Percentiles rank a stretch among this genome's conserved stretches.
Conservation (phyloP, 2,329 filamentous ascomycete species). For the Grosmannia huntii region DNA sequence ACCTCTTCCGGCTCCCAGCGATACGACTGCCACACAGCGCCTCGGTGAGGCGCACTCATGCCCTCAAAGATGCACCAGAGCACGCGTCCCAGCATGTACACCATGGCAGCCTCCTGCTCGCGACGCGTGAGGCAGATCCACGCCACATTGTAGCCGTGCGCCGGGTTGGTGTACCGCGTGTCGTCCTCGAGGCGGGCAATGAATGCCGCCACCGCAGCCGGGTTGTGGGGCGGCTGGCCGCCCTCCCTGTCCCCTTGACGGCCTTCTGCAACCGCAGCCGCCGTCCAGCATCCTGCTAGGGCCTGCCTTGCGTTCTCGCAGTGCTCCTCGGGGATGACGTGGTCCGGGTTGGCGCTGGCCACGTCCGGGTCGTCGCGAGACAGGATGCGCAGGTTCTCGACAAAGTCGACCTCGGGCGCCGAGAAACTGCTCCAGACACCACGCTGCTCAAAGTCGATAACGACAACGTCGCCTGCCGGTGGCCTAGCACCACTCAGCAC, state of each 20-base stretch:
- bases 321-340: constrained; percentile 23
- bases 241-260: background rate
- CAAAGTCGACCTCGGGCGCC: constrained; percentile 44
- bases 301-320: constrained; percentile 25
- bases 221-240: background rate
- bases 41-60: constrained; percentile 42
- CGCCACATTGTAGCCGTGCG: constrained; percentile 39
- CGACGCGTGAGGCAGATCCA: constrained; percentile 38
- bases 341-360: constrained; percentile 13
- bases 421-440: constrained; percentile 51
- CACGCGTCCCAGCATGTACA: constrained; percentile 49
- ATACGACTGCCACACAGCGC: constrained; percentile 47
- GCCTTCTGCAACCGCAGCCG: background rate
- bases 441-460: constrained; percentile 51
- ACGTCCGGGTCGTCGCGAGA: constrained; percentile 30
- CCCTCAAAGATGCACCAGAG: constrained; percentile 53
- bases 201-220: background rate
- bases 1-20: constrained; percentile 36
- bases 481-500: constrained; percentile 29
- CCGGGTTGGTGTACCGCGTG: constrained; percentile 32
- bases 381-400: constrained; percentile 44
- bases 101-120: constrained; percentile 45
- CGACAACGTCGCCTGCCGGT: constrained; percentile 28
- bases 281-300: constrained; percentile 32
- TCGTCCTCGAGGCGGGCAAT: constrained; percentile 9